Base-by-base conservation (phyloP, 306 rosid genomes). In the Medicago truncatula region DNA sequence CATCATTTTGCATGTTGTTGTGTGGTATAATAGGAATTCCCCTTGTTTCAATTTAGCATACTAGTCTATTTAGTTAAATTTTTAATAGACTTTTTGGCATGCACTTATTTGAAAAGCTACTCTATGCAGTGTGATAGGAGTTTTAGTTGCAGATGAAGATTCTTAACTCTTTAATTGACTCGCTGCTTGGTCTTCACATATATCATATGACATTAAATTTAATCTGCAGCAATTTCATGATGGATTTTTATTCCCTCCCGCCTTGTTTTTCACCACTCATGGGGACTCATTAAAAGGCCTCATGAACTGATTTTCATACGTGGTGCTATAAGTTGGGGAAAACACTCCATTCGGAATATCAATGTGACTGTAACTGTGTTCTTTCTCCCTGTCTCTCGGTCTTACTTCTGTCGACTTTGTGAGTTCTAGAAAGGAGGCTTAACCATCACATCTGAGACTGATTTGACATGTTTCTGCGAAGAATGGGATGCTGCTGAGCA, bases 391-490 rank as follows among this genome's bases (percentile, higher is more conserved):
- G 23, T 21, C 25, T 67, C 23, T 13, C 18, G 40, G 38, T 25
- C 83, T 84, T 80, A 69, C 70, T 78, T 71, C 52, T 65, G 76
- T 87, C 52, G 52, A 21, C 76, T 71, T 75, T 82, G 50, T 83
- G 87, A 71, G 70, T 76, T 87, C 77, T 91, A 94, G 98, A 88
- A 83, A 47, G 92, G 87, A 75, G 87, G 88, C 82, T 84, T 94
- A 63, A 87, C 91, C 62, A 73, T 90, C 79, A 76, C 92, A 80
- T 77, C 96, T 41, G 98, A 92, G 85, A 85, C 83, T 88, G 98
- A 92, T 74, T 94, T 97, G 98, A 92, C 83, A 81, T 87, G 85
- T 80, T 94, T 94, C 80, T 90, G 97, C 85, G 86, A 87, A 88
- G 97, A 94, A 78, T 94, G 97, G 96, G 88, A 77, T 18, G 88